phyloP scores from a whole-genome alignment of 441 rosid genomes.

The Mallotus repandus region DNA sequence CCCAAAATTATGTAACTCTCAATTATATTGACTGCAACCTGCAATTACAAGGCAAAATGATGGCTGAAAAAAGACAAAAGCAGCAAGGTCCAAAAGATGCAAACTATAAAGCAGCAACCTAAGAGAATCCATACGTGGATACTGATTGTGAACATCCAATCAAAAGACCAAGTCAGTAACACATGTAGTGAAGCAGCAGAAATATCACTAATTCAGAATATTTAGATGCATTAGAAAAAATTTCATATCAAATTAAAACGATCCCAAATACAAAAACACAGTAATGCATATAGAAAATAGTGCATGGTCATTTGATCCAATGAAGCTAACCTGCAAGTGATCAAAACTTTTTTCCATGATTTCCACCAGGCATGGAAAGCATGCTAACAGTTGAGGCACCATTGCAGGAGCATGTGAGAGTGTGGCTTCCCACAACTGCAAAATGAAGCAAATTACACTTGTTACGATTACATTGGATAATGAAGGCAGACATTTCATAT shows the following conservation, averaged over 20 bases:
- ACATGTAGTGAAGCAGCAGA: too few relatives aligned
- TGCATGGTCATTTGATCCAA: not conserved
- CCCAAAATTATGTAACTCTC: slow-evolving; percentile 85
- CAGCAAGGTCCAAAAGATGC: not conserved
- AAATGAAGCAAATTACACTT: slow-evolving; percentile 18
- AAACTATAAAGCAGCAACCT: not conserved
- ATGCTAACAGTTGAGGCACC: slow-evolving; percentile 83
- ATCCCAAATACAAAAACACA: not conserved
- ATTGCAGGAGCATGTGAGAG: slow-evolving; percentile 87
- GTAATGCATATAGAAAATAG: not conserved
- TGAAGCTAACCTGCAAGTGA: slow-evolving; percentile 75
- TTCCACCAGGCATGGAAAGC: slow-evolving; percentile 77
- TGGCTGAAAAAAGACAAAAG: not conserved
- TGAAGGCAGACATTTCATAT: slow-evolving; percentile 17
- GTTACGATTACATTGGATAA: slow-evolving; percentile 20
- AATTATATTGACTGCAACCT: slow-evolving; percentile 84
- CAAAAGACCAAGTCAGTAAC: too few relatives aligned
- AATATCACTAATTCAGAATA: not conserved
- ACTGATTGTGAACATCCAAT: not conserved
- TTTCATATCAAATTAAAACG: too few relatives aligned
- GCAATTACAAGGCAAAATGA: slow-evolving; percentile 27
- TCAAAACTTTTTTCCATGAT: slow-evolving; percentile 93
- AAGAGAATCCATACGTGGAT: not conserved
- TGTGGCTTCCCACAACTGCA: slow-evolving; percentile 98
- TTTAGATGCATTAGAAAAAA: not conserved